Evolutionary conservation across 805 yeast species (phyloP), one percentile per base, ranked within the genome.

Genomic region (Kuraishia ogatae): DNA sequence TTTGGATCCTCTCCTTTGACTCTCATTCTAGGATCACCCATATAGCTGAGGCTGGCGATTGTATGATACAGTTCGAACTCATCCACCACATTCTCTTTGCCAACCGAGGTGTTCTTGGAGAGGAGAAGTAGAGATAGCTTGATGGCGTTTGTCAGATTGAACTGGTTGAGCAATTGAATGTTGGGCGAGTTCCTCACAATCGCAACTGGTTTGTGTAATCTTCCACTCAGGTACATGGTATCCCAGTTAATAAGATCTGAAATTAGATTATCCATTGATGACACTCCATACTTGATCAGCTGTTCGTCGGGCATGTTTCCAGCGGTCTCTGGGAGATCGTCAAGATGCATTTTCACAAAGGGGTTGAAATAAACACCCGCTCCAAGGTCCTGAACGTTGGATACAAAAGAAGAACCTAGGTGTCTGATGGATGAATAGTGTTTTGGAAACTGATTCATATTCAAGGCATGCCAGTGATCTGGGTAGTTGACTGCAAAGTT

Each of bases 331-430:
- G 61, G 47, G 1, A 39, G 51, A 17, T 55, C 54, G 43, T 74
- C 69, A 10, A 83, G 81, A 54, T 79, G 75, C 54, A 91, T 75
- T 50, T 79, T 76, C 6, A 89, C 90, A 68, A 80, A 94, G 2
- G 99, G 98, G 65, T 94, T 94, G 75, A 89, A 94, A 68, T 93
- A 94, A 2, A 93, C 87, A 7, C 97, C 97, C 0, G 96, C 94
- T 1, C 96, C 97, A 20, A 80, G 59, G 39, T 81, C 79, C 65
- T 86, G 91, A 19, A 87, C 78, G 56, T 67, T 70, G 2, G 84
- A 72, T 8, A 89, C 77, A 1, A 78, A 73, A 15, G 76, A 70
- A 1, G 88, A 71, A 0, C 96, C 96, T 24, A 87, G 74, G 54
- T 66, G 70, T 57, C 79, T 76, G 53, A 90, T 61, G 4, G 79